These are phyloP conservation scores for Phialocephala sp. DNA, from an alignment of 2,329 filamentous ascomycete species.

Conservation along the genomic window DNA sequence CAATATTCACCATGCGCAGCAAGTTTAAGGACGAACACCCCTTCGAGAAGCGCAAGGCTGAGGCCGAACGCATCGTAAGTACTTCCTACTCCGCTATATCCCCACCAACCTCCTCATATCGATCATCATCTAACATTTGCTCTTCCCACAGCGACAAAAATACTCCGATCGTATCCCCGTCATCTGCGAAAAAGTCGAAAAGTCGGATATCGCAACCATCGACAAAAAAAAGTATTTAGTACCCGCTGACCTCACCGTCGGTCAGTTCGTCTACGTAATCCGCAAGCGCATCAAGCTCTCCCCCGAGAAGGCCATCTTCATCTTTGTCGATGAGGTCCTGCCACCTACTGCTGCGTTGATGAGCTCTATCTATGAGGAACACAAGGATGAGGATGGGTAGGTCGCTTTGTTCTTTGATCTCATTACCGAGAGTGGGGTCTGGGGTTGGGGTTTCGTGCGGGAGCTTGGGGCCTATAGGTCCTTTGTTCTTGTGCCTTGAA, in stretches of 20 bases:
- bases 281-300: constrained; percentile 99
- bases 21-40: constrained; percentile 99
- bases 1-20: constrained; percentile 79
- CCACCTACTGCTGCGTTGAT: constrained; percentile 96
- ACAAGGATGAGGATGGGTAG: constrained; percentile 81
- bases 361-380: constrained; percentile 99
- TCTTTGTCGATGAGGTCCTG: constrained; percentile 98
- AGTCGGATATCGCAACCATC: constrained; percentile 98
- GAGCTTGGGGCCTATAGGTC: not conserved
- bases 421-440: constrained; percentile 23
- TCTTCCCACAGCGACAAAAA: constrained; percentile 73
- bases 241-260: constrained; percentile 94
- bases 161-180: constrained; percentile 98
- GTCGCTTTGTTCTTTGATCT: constrained; percentile 35
- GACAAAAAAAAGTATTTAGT: constrained; percentile 99
- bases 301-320: constrained; percentile 99
- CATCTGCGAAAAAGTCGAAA: constrained; percentile 99
- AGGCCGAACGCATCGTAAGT: constrained; percentile 77
- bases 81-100: constrained; percentile 17
- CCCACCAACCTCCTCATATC: constrained; percentile 17
- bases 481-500: not conserved
- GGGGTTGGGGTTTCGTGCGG: not conserved
- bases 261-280: constrained; percentile 99
- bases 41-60: constrained; percentile 99
- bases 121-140: constrained; percentile 22